Evolutionary conservation across 1,139 yeast genomes (phyloP), one percentile per base, ranked within the genome.

Genomic region (Pichia sp.): DNA sequence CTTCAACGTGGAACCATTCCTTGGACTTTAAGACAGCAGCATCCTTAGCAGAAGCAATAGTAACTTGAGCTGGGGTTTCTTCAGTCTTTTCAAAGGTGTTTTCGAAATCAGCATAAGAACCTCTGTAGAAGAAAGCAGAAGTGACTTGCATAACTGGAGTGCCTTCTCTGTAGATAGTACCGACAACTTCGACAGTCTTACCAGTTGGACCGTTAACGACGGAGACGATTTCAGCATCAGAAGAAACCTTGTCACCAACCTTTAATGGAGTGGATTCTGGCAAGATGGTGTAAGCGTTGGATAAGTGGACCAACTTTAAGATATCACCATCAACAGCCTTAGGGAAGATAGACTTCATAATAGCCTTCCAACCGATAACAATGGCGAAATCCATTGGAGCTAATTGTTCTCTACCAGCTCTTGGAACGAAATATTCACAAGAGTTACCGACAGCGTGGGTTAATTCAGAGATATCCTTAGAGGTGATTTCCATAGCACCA

Each of bases 311-410:
- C 65, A 93, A 79, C 67, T 86, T 86, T 72, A 93, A 77, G 64
- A 93, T 77, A 67, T 93, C 99, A 71, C 99, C 99, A 68, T 94
- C 98, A 60, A 94, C 95, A 55, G 84, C 82, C 68, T 81, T 81
- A 49, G 99, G 99, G 94, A 93, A 94, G 59, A 93, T 88, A 21
- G 98, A 93, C 73, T 86, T 89, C 73, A 93, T 91, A 65, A 94
- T 91, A 44, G 97, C 96, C 73, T 85, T 86, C 99, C 99, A 93
- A 42, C 99, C 99, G 62, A 91, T 81, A 51, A 94, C 98, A 69
- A 93, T 93, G 46, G 99, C 98, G 66, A 91, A 94, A 75, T 93
- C 99, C 98, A 93, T 93, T 63, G 99, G 99, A 45, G 99, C 99
- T 61, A 82, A 77, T 52, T 90, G 83, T 44, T 76, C 77, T 70